Evolutionary conservation across 208 protist species (phyloP), one percentile per base, ranked within the genome.

Genomic region (Angomonas ambiguus): DNA sequence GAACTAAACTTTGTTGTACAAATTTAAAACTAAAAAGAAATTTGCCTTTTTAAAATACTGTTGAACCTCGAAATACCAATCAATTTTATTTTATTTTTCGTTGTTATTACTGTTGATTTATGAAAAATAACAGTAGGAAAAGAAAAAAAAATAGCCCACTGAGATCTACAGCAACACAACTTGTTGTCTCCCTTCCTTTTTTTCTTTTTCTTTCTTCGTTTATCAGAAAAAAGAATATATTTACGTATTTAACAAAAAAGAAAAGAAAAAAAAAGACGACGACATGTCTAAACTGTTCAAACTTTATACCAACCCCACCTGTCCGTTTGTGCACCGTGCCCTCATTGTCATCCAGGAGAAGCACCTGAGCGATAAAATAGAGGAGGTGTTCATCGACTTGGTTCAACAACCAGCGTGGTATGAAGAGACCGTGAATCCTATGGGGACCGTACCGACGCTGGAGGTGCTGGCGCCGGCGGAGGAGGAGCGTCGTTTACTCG

Each of bases 291-390:
- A 53, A 22, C 53, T 59, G 20, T 62, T 48, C 56, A 91, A 89
- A 67, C 74, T 94, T 27, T 94, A 83, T 62, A 57, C 71, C 25
- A 74, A 62, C 22, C 62, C 57, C 30, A 33, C 69, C 1, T 94
- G 85, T 70, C 88, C 88, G 2, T 94, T 76, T 71, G 85, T 74
- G 62, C 80, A 94, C 41, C 82, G 80, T 34, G 84, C 79, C 33
- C 64, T 72, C 73, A 89, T 94, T 28, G 74, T 71, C 3, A 73
- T 74, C 27, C 72, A 51, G 11, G 87, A 90, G 72, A 88, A 86
- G 71, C 20, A 76, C 41, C 25, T 62, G 31, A 38, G 11, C 4
- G 31, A 88, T 13, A 22, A 49, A 27, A 71, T 77, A 62, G 87
- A 93, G 67, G 56, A 67, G 24, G 74, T 89, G 20, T 48, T 77